Evolutionary conservation across 257 asterid genomes (phyloP).

Genomic region (Fraxinus excelsior): DNA sequence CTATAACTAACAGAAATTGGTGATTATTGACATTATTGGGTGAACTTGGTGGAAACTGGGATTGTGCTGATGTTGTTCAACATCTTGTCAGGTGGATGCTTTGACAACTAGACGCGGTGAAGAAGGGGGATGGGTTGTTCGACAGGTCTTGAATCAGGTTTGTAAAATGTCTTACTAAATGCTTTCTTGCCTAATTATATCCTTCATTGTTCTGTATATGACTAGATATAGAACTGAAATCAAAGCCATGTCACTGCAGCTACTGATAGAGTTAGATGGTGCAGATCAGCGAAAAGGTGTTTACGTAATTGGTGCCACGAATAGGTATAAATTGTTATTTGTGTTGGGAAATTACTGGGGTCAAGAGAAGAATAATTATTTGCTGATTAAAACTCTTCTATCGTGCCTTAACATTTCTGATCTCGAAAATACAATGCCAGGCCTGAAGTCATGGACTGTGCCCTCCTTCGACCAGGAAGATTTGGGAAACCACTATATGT

Average conservation of each 20-base stretch:
- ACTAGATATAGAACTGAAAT: slow-evolving; percentile 20
- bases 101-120: slow-evolving; percentile 68
- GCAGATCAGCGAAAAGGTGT: slow-evolving; percentile 73
- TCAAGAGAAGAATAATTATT: neutral
- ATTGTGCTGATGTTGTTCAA: neutral
- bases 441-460: slow-evolving; percentile 86
- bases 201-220: neutral
- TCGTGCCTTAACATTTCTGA: neutral
- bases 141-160: slow-evolving; percentile 73
- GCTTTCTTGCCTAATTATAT: neutral
- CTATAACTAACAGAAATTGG: neutral
- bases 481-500: slow-evolving; percentile 74
- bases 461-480: slow-evolving; percentile 86
- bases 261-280: slow-evolving; percentile 81
- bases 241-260: slow-evolving; percentile 43
- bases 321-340: slow-evolving; percentile 52
- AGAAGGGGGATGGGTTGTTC: slow-evolving; percentile 86
- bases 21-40: neutral
- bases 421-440: slow-evolving; percentile 36
- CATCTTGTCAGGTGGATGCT: slow-evolving; percentile 68
- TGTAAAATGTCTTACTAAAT: neutral
- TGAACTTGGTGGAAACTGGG: neutral
- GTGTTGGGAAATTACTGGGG: slow-evolving; percentile 7
- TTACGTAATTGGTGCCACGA: slow-evolving; percentile 87
- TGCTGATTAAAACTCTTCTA: slow-evolving; percentile 6